phyloP scores from a whole-genome alignment of 305 asterid species.

The Fraxinus platypoda region DNA sequence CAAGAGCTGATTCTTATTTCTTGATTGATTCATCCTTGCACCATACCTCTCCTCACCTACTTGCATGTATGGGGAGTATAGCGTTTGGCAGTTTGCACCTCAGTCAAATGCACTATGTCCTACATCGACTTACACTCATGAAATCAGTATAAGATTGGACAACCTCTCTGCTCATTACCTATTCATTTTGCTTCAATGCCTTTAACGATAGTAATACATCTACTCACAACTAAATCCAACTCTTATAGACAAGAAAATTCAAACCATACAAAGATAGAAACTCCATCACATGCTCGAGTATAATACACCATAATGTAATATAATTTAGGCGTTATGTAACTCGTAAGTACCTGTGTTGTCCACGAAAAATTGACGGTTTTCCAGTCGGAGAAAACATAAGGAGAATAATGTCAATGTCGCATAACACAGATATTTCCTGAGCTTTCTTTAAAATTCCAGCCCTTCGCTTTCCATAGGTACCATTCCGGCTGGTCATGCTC shows the following conservation, averaged over 20 bases:
- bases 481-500: slow-evolving; percentile 67
- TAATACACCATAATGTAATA: not conserved
- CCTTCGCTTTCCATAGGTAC: slow-evolving; percentile 79
- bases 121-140: not conserved
- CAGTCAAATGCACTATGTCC: not conserved
- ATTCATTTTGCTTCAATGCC: not conserved
- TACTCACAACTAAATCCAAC: not conserved
- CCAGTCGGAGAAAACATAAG: slow-evolving; percentile 89
- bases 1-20: not conserved
- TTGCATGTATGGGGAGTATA: not conserved
- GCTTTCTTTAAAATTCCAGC: slow-evolving; percentile 83
- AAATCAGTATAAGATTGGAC: not conserved
- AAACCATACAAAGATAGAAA: not conserved
- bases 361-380: slow-evolving; percentile 68
- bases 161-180: not conserved
- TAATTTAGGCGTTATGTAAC: not conserved
- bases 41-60: not conserved
- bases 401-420: slow-evolving; percentile 73
- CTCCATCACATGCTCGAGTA: not conserved
- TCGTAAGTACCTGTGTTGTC: slow-evolving; percentile 55
- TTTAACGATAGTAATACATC: not conserved
- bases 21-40: not conserved
- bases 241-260: not conserved
- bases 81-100: not conserved
- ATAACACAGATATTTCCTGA: slow-evolving; percentile 73